phyloP scores from a whole-genome alignment of 495 filamentous ascomycete genomes.

The Mycothermus thermophilus region DNA sequence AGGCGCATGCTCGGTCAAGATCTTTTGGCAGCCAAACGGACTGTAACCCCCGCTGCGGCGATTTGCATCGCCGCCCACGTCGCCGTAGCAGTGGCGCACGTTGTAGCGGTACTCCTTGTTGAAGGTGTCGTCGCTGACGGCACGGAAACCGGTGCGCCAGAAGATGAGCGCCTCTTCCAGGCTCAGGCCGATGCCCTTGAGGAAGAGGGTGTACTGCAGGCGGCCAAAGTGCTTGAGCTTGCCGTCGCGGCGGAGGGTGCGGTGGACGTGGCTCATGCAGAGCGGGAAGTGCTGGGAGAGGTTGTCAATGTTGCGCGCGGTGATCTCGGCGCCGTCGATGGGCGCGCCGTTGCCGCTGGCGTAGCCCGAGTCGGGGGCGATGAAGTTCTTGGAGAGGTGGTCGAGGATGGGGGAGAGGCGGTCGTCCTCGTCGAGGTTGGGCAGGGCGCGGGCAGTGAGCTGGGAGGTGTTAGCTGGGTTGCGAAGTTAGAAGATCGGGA shows the following conservation, averaged over 20 bases:
- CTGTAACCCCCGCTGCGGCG: constrained; percentile 73
- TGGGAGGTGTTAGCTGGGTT: too few relatives aligned
- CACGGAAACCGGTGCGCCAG: constrained; percentile 76
- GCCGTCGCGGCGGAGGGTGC: constrained; percentile 63
- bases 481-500: background rate
- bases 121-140: constrained; percentile 79
- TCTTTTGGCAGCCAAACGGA: constrained; percentile 87
- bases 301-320: constrained; percentile 65
- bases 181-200: constrained; percentile 89
- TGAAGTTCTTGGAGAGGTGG: constrained; percentile 85
- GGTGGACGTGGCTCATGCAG: constrained; percentile 87
- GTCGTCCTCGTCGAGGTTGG: constrained; percentile 91
- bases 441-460: constrained; percentile 78
- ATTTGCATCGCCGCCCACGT: constrained; percentile 87
- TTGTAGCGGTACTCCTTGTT: constrained; percentile 97
- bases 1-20: constrained; percentile 72
- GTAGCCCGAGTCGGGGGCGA: constrained; percentile 74
- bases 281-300: constrained; percentile 79
- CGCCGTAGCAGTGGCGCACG: constrained; percentile 81
- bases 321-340: constrained; percentile 53
- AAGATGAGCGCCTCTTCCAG: constrained; percentile 89
- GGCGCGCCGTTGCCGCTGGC: constrained; percentile 36
- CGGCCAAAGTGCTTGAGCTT: constrained; percentile 90
- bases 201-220: constrained; percentile 90
- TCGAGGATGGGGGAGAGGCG: constrained; percentile 85